Conservation (phyloP, 192 early-diverging fungal genomes). For the Lunasporangiospora selenospora region DNA sequence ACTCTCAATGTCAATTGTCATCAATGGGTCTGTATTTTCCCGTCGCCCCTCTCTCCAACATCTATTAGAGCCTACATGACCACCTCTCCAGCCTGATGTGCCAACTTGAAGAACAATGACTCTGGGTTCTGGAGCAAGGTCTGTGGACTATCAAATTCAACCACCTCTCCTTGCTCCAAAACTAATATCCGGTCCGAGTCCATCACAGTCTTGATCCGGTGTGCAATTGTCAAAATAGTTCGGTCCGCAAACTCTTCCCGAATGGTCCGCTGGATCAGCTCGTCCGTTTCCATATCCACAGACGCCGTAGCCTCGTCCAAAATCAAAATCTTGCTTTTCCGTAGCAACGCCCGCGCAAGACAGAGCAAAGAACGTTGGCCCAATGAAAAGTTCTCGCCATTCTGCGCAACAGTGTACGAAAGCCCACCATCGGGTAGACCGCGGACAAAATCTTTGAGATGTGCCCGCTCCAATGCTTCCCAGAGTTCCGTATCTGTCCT, state of each 20-base stretch:
- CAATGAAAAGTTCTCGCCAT: constrained; percentile 76
- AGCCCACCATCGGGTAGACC: constrained; percentile 33
- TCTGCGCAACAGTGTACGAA: constrained; percentile 59
- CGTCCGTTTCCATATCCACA: constrained; percentile 87
- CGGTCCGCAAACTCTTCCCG: constrained; percentile 71
- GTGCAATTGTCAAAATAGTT: constrained; percentile 91
- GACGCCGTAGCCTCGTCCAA: constrained; percentile 55
- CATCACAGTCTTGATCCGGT: constrained; percentile 84
- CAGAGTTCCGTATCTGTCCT: constrained; percentile 66
- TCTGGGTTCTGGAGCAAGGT: constrained; percentile 13
- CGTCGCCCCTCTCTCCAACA: no score
- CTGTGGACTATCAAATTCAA: constrained; percentile 58
- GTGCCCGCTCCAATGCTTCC: constrained; percentile 67
- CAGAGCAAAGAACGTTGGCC: constrained; percentile 87
- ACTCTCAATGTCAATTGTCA: no score
- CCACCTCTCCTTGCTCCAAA: constrained; percentile 70
- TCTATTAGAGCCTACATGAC: no score
- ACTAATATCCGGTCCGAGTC: constrained; percentile 87
- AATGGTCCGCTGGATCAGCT: constrained; percentile 86
- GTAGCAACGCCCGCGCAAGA: constrained; percentile 80
- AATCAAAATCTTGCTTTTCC: constrained; percentile 58
- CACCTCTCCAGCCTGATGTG: constrained; percentile 25
- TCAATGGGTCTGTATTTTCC: no score
- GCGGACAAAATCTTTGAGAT: constrained; percentile 61
- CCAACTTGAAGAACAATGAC: constrained; percentile 28